Evolutionary conservation across 108 stramenopile genomes (phyloP), one percentile per base, ranked within the genome.

Genomic region (Parmales sp.): DNA sequence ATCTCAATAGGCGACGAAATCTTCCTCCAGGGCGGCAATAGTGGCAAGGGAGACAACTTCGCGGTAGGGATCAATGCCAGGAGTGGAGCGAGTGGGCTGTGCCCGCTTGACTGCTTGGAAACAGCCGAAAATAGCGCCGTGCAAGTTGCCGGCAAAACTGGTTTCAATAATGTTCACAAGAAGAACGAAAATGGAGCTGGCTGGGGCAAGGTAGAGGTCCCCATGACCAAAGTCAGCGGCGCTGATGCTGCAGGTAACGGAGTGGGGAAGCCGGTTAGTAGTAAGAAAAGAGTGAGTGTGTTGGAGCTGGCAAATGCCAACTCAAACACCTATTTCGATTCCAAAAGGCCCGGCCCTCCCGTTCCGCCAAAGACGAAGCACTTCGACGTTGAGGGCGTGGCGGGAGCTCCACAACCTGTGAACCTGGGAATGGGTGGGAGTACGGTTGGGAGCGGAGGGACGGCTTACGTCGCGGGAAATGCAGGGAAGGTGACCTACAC

Each of bases 91-190:
- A 20, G 31, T 4, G 54, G 54, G n/a, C 54, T 60, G 16, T 28
- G 29, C 5, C 54, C 54, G n/a, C 31, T 34, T 20, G 54, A 60
- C 29, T 2, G 13, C 20, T 34, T 60, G 54, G 54, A 11, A 11
- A 34, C 29, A 28, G 54, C 54, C 13, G 28, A 34, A 20, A 34
- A 34, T 28, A 34, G 54, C 13, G 54, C 31, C 13, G 54, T 28
- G 16, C 13, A 11, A 7, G 54, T 28, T 34, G 31, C n/a, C 13
- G 54, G 54, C 13, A 60, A n/a, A n/a, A n/a, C n/a, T n/a, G n/a
- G 54, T 20, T 60, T 34, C 31, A 60, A 60, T 16, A 60, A 60
- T 34, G 54, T 60, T 60, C 36, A 60, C 31, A 60, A 34, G 54
- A 60, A 60, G 54, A 13, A 11, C 29, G n/a, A 11, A 11, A 3